A percentile compares a stretch with the other conserved stretches of the same genome.
phyloP scores from a whole-genome alignment of 306 rosid genomes.

The Pueraria montana region DNA sequence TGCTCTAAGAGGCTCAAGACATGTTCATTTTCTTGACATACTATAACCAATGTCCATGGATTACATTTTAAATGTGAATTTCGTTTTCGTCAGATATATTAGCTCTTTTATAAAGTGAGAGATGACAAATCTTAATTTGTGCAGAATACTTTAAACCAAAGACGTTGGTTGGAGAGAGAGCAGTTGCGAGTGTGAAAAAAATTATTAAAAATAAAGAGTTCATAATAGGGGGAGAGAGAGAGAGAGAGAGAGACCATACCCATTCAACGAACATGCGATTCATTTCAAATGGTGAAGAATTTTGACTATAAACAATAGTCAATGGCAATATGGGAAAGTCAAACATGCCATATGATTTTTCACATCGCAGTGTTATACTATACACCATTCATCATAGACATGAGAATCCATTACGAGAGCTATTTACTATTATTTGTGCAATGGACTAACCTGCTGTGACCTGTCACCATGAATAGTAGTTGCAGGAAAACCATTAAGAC shows the following conservation, averaged over 20 bases:
- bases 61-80: not conserved
- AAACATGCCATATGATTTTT: not conserved
- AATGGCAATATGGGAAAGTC: not conserved
- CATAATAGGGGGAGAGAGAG: not conserved
- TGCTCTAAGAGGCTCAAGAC: not conserved
- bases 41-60: not conserved
- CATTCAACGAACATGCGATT: not conserved
- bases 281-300: not conserved
- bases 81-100: not conserved
- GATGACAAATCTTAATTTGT: not conserved
- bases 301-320: not conserved
- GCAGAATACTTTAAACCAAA: not conserved
- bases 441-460: slow-evolving; percentile 75
- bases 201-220: not conserved
- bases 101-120: not conserved
- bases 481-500: slow-evolving; percentile 81
- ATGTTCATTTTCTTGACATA: not conserved
- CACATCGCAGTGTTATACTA: not conserved
- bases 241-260: not conserved
- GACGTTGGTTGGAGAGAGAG: not conserved
- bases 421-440: not conserved
- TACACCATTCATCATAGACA: not conserved
- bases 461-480: slow-evolving; percentile 92
- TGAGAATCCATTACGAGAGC: not conserved
- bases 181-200: not conserved